A percentile compares a stretch with the other conserved stretches of the same genome.
Conservation (phyloP, 1,284 basidiomycete species). For the Singerocomus inundabilis region DNA sequence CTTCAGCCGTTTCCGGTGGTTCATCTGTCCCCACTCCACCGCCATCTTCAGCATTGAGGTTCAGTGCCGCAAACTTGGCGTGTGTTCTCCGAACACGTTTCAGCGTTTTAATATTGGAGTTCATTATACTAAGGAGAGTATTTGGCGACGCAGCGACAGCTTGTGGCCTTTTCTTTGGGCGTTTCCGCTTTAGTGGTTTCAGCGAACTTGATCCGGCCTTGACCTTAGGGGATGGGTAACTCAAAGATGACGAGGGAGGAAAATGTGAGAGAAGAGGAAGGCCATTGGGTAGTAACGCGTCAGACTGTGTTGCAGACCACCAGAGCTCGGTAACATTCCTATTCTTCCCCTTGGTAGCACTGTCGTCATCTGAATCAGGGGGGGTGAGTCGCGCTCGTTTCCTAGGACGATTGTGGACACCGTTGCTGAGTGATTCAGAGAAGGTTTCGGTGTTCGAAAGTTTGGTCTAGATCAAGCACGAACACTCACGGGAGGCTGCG, state of each 20-base stretch:
- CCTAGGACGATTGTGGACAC: conserved; percentile 39
- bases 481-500: conserved; percentile 53
- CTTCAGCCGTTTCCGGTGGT: conserved; percentile 22
- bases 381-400: conserved; percentile 42
- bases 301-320: conserved; percentile 70
- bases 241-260: conserved; percentile 36
- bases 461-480: conserved; percentile 7
- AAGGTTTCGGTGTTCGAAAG: conserved; percentile 4
- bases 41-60: conserved; percentile 44
- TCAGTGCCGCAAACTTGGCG: conserved; percentile 62
- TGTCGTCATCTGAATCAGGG: conserved; percentile 34
- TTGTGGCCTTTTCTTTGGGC: conserved; percentile 40
- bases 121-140: conserved; percentile 64
- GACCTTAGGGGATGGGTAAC: conserved; percentile 8
- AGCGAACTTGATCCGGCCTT: conserved; percentile 16
- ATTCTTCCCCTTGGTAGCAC: conserved; percentile 14
- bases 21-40: conserved; percentile 35
- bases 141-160: conserved; percentile 34
- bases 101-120: conserved; percentile 69
- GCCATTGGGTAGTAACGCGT: conserved; percentile 61
- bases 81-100: conserved; percentile 69
- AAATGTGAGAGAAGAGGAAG: conserved; percentile 54
- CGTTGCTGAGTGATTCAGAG: conserved; percentile 35
- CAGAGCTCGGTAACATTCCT: conserved; percentile 58
- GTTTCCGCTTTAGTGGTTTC: conserved; percentile 29